Evolutionary conservation across 768 basidiomycete species (phyloP).

Genomic region (Xerocomus brunneocitrinus): DNA sequence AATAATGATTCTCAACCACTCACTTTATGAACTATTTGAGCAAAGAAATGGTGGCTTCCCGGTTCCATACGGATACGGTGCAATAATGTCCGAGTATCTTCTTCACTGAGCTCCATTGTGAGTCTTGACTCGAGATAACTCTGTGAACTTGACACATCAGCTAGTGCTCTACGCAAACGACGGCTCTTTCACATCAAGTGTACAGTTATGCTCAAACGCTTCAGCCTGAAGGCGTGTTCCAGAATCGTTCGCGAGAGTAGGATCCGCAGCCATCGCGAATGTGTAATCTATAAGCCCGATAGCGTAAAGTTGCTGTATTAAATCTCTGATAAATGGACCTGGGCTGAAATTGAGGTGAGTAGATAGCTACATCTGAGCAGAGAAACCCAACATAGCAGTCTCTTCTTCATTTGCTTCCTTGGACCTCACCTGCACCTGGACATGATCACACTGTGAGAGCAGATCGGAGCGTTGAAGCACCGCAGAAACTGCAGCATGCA

Average conservation of each 20-base stretch:
- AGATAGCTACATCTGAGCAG: not conserved
- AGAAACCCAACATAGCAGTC: slow-evolving; percentile 9
- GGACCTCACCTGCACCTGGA: slow-evolving; percentile 33
- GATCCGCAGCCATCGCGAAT: slow-evolving; percentile 50
- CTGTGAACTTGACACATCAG: slow-evolving; percentile 10
- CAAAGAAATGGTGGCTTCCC: slow-evolving; percentile 53
- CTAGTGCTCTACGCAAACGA: not conserved
- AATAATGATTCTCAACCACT: slow-evolving; percentile 9
- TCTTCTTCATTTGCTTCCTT: slow-evolving; percentile 24
- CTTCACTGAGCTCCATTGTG: slow-evolving; percentile 42
- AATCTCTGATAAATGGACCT: slow-evolving; percentile 24
- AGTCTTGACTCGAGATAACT: slow-evolving; percentile 56
- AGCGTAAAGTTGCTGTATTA: slow-evolving; percentile 49
- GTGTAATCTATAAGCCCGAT: slow-evolving; percentile 52
- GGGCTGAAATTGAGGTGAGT: slow-evolving; percentile 18
- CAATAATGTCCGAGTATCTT: slow-evolving; percentile 34
- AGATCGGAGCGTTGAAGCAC: slow-evolving; percentile 52
- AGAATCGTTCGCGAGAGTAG: slow-evolving; percentile 45
- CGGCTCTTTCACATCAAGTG: slow-evolving; percentile 46
- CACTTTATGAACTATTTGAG: slow-evolving; percentile 55
- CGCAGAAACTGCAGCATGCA: slow-evolving; percentile 48
- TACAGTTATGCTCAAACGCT: slow-evolving; percentile 54
- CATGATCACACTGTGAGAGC: slow-evolving; percentile 49
- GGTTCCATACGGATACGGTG: slow-evolving; percentile 51
- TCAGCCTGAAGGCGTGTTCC: slow-evolving; percentile 50